A percentile compares a stretch with the other conserved stretches of the same genome.
These are phyloP conservation scores for Bocquillonia castaneifolia DNA, from an alignment of 441 rosid genomes.

Conservation along the genomic window DNA sequence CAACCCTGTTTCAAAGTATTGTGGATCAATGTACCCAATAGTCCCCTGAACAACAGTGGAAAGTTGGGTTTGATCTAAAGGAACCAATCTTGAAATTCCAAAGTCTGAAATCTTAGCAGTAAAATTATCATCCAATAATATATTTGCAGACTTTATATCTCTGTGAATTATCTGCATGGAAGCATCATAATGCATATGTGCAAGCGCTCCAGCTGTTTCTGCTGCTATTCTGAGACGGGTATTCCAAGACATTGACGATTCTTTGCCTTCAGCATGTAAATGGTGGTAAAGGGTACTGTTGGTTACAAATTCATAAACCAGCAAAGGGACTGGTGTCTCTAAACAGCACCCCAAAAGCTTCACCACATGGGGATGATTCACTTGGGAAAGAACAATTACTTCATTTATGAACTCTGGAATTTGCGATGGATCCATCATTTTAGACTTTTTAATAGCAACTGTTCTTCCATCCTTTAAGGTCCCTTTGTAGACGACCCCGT, in stretches of 20 bases:
- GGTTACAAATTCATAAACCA: constrained; percentile 34
- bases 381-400: constrained; percentile 27
- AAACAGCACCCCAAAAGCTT: constrained; percentile 40
- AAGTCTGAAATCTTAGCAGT: constrained; percentile 36
- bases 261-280: constrained; percentile 12
- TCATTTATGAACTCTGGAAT: constrained; percentile 33
- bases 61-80: constrained; percentile 24
- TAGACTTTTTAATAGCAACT: constrained; percentile 35
- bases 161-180: constrained; percentile 35
- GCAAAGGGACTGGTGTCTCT: constrained; percentile 32
- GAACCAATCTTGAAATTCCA: constrained; percentile 36
- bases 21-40: constrained; percentile 20
- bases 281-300: constrained; percentile 35
- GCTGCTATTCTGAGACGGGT: constrained; percentile 27
- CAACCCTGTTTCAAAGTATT: constrained; percentile 16
- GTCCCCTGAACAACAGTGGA: constrained; percentile 35
- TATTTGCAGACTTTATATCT: constrained; percentile 35
- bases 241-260: constrained; percentile 21
- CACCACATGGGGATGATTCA: constrained; percentile 36
- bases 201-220: constrained; percentile 32
- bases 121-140: constrained; percentile 29
- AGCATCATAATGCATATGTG: constrained; percentile 38
- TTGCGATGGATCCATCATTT: constrained; percentile 20
- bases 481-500: constrained; percentile 36
- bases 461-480: constrained; percentile 3